phyloP scores from a whole-genome alignment of 495 filamentous ascomycete genomes.

The Penicillium ochrochloron region DNA sequence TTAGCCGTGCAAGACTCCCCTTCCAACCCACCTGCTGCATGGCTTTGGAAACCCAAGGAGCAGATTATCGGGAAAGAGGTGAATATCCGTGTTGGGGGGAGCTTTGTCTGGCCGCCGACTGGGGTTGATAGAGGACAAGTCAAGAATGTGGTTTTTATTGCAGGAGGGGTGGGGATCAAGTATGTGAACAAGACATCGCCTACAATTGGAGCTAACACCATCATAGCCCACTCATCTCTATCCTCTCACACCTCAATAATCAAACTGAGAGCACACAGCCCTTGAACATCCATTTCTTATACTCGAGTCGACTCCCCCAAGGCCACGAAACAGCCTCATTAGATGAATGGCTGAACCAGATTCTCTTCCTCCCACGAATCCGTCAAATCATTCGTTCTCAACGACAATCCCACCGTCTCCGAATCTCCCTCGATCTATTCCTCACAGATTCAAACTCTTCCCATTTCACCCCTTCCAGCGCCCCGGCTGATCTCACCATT shows the following conservation, averaged over 20 bases:
- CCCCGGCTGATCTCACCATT: slow-evolving; percentile 42
- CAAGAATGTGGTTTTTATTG: slow-evolving; percentile 69
- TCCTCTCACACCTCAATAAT: slow-evolving; percentile 51
- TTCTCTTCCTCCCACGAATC: slow-evolving; percentile 62
- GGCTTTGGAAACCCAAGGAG: slow-evolving; percentile 65
- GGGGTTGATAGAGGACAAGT: slow-evolving; percentile 44
- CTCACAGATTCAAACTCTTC: slow-evolving; percentile 35
- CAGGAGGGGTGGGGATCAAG: slow-evolving; percentile 87
- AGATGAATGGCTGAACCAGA: slow-evolving; percentile 59
- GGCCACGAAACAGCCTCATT: slow-evolving; percentile 26
- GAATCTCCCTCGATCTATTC: slow-evolving; percentile 45
- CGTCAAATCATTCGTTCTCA: slow-evolving; percentile 46
- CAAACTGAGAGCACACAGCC: slow-evolving; percentile 28
- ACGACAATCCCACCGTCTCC: slow-evolving; percentile 33
- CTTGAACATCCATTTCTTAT: slow-evolving; percentile 45
- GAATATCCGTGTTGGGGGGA: slow-evolving; percentile 74
- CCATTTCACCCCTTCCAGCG: slow-evolving; percentile 9
- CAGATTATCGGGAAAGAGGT: slow-evolving; percentile 63
- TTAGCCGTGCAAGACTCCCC: slow-evolving; percentile 72
- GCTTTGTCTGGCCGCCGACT: slow-evolving; percentile 75
- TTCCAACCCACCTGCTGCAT: slow-evolving; percentile 71
- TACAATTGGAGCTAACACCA: slow-evolving; percentile 11
- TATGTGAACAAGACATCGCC: slow-evolving; percentile 25
- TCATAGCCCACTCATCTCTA: slow-evolving; percentile 62
- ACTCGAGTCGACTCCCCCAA: slow-evolving; percentile 47